Evolutionary conservation across 202 grass and related monocot genomes (phyloP).

Genomic region (Hordeum pubiflorum): DNA sequence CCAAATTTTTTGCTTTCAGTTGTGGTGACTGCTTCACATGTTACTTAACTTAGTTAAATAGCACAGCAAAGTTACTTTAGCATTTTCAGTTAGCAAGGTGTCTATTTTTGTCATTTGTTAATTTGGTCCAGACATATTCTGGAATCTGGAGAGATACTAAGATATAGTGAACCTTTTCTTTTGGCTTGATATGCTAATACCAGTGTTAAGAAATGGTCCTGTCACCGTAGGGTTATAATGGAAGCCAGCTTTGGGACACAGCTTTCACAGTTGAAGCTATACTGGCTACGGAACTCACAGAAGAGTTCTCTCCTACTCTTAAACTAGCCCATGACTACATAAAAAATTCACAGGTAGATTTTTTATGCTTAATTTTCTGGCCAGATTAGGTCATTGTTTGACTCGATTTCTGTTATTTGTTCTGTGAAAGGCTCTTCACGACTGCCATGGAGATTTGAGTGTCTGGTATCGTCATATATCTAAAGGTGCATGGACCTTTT

Average conservation of each 20-base stretch:
- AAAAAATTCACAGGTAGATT: conserved; percentile 49
- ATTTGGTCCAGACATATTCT: neutral
- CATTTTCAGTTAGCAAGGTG: neutral
- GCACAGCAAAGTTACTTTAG: neutral
- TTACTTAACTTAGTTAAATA: neutral
- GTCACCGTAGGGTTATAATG: conserved; percentile 52
- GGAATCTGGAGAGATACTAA: neutral
- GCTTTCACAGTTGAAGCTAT: conserved; percentile 69
- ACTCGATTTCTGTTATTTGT: neutral
- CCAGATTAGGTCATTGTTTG: neutral
- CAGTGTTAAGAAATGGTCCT: neutral
- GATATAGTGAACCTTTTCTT: neutral
- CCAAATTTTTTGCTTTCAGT: neutral
- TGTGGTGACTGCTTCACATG: neutral
- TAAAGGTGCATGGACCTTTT: conserved; percentile 76
- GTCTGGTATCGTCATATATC: conserved; percentile 65
- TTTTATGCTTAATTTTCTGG: neutral
- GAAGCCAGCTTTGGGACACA: conserved; percentile 79
- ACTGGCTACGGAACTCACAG: conserved; percentile 44
- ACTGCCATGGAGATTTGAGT: conserved; percentile 52
- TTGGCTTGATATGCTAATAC: neutral
- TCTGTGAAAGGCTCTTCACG: conserved; percentile 40
- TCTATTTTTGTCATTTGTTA: neutral
- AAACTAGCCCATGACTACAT: conserved; percentile 56
- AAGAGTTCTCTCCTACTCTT: conserved; percentile 49